Evolutionary conservation across 2,329 filamentous ascomycete species (phyloP).

Genomic region (Colletotrichum cuscutae): DNA sequence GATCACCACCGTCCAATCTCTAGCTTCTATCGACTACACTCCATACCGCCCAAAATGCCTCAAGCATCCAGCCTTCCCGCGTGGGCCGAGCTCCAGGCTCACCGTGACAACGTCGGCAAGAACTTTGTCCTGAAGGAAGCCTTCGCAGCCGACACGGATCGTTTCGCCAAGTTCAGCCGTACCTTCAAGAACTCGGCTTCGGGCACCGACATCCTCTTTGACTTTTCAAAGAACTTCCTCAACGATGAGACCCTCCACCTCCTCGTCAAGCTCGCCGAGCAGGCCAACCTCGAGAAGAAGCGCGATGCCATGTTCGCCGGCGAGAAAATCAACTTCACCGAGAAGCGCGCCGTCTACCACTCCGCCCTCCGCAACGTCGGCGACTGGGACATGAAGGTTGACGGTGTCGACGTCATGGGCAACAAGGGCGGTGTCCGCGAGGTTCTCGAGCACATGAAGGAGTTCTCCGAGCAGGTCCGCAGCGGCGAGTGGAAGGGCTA

Average conservation of each 20-base stretch:
- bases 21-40: neutral
- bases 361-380: constrained; percentile 90
- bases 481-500: constrained; percentile 97
- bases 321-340: constrained; percentile 99
- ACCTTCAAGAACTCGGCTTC: constrained; percentile 83
- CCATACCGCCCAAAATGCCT: constrained; percentile 66
- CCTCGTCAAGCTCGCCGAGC: constrained; percentile 88
- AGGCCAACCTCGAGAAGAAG: constrained; percentile 91
- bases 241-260: constrained; percentile 91
- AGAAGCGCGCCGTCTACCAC: constrained; percentile 96
- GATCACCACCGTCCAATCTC: neutral
- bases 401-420: constrained; percentile 93
- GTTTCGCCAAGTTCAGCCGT: constrained; percentile 90
- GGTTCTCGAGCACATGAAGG: constrained; percentile 97
- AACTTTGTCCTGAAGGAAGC: constrained; percentile 93
- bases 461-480: constrained; percentile 94
- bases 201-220: constrained; percentile 89
- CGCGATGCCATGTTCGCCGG: constrained; percentile 97
- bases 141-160: constrained; percentile 87
- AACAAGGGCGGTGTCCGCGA: constrained; percentile 88
- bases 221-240: constrained; percentile 99
- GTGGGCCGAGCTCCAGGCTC: constrained; percentile 91
- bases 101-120: constrained; percentile 88
- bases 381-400: constrained; percentile 84
- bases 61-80: constrained; percentile 87